Conservation (phyloP, 225 moss, liverwort and hornwort genomes). For the Sphagnum contortum region DNA sequence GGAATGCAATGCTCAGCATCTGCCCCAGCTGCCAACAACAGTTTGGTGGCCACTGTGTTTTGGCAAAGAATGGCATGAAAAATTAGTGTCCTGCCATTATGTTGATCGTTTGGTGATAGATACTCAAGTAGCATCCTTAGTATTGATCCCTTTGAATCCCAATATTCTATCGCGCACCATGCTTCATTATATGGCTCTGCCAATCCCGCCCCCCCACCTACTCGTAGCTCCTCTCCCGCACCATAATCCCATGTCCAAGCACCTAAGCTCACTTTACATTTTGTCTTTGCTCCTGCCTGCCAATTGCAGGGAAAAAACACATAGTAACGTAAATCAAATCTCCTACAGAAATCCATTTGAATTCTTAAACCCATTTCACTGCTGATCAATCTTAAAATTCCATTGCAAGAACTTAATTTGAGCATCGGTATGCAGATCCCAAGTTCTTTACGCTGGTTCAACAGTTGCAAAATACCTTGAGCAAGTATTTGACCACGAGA, state of each 20-base stretch:
- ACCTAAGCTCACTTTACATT: slow-evolving; percentile 31
- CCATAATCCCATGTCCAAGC: slow-evolving; percentile 51
- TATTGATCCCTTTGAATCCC: slow-evolving; percentile 35
- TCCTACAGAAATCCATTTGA: no score
- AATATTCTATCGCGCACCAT: slow-evolving; percentile 51
- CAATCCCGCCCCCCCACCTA: slow-evolving; percentile 35
- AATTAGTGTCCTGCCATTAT: slow-evolving; percentile 40
- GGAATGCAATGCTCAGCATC: slow-evolving; percentile 29
- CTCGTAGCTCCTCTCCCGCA: slow-evolving; percentile 42
- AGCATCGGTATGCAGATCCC: no score
- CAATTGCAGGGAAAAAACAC: no score
- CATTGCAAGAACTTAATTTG: no score
- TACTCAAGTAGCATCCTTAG: slow-evolving; percentile 24
- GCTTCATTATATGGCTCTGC: slow-evolving; percentile 46
- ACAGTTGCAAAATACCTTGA: slow-evolving; percentile 12
- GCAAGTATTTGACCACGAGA: slow-evolving; percentile 31
- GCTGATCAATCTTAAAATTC: no score
- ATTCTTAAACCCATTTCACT: no score
- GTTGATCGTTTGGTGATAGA: slow-evolving; percentile 26
- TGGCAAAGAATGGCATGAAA: slow-evolving; percentile 40
- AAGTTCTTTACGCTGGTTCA: no score
- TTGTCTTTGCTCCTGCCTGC: slow-evolving; percentile 47
- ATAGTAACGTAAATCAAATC: no score
- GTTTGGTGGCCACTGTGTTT: slow-evolving; percentile 23
- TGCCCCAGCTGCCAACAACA: slow-evolving; percentile 35